Conservation (phyloP, 2,329 filamentous ascomycete species). For the Proliferodiscus dingleyae region DNA sequence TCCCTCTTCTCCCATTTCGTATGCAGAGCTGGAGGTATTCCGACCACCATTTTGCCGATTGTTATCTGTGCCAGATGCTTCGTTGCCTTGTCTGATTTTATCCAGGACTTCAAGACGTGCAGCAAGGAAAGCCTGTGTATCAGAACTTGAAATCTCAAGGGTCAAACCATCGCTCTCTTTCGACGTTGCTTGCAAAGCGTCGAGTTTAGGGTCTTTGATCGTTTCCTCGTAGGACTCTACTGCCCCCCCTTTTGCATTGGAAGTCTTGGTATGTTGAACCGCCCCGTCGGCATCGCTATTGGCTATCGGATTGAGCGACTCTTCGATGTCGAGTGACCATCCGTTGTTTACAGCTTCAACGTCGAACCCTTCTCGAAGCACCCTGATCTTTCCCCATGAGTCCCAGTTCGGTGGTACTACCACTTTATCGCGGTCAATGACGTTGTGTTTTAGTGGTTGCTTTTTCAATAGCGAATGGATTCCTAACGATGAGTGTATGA, state of each 20-base stretch:
- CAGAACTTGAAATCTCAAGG: conserved; percentile 57
- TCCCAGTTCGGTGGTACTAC: conserved; percentile 96
- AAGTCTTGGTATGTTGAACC: conserved; percentile 9
- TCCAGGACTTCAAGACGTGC: conserved; percentile 75
- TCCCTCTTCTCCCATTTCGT: conserved; percentile 21
- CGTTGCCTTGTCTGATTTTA: conserved; percentile 47
- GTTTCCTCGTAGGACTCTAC: conserved; percentile 74
- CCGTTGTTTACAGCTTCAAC: conserved; percentile 79
- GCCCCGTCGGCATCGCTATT: conserved; percentile 25
- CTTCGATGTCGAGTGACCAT: conserved; percentile 81
- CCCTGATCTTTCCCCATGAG: conserved; percentile 94
- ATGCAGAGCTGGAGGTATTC: conserved; percentile 13
- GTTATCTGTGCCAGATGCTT: conserved; percentile 40
- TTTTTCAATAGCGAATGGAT: conserved; percentile 79
- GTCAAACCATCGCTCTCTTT: conserved; percentile 36
- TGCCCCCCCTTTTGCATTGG: conserved; percentile 46
- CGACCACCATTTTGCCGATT: conserved; percentile 23
- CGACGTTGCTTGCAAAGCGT: conserved; percentile 52
- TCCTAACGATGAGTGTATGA: conserved; percentile 80
- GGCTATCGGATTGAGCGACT: conserved; percentile 38
- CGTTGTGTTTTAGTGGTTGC: conserved; percentile 78
- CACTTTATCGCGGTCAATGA: conserved; percentile 91
- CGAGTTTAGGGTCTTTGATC: conserved; percentile 68
- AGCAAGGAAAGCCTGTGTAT: conserved; percentile 73
- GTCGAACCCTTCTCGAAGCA: conserved; percentile 86